These are phyloP conservation scores for Fusarium xylarioides DNA, from an alignment of 2,329 filamentous ascomycete genomes.

Conservation along the genomic window DNA sequence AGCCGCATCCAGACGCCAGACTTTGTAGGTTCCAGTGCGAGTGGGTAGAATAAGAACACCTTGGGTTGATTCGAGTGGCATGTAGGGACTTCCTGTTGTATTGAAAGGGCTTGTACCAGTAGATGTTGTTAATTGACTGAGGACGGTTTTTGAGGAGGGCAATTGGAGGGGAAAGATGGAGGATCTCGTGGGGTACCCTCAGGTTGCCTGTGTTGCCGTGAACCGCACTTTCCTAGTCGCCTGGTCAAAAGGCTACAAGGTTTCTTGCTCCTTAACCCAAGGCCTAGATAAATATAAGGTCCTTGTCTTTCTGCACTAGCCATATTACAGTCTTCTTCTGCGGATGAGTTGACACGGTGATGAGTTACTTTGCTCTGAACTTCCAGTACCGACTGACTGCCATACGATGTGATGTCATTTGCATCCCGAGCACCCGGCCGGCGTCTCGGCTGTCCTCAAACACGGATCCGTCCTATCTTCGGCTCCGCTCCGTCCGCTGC, in stretches of 20 bases:
- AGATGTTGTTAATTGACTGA: background rate
- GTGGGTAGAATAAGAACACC: background rate
- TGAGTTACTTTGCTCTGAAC: too few relatives aligned
- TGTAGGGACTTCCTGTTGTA: background rate
- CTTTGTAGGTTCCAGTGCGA: background rate
- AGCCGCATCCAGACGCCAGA: background rate
- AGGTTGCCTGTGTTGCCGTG: constrained; percentile 5
- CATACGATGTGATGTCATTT: background rate
- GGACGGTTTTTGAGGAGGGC: background rate
- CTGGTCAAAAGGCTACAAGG: background rate
- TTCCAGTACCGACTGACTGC: background rate
- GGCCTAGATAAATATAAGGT: background rate
- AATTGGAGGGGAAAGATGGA: constrained; percentile 18
- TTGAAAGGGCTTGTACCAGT: background rate
- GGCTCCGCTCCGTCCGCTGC: constrained; percentile 2
- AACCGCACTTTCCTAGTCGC: background rate
- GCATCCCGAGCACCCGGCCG: background rate
- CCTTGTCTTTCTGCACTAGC: background rate
- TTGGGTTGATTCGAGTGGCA: background rate
- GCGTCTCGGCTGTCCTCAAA: background rate
- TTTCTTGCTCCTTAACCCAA: background rate
- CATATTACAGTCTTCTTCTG: background rate
- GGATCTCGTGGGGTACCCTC: constrained; percentile 31
- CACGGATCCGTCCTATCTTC: background rate
- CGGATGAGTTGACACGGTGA: too few relatives aligned